Base-by-base conservation (phyloP, 2,329 filamentous ascomycete species). In the Fusarium sp. region DNA sequence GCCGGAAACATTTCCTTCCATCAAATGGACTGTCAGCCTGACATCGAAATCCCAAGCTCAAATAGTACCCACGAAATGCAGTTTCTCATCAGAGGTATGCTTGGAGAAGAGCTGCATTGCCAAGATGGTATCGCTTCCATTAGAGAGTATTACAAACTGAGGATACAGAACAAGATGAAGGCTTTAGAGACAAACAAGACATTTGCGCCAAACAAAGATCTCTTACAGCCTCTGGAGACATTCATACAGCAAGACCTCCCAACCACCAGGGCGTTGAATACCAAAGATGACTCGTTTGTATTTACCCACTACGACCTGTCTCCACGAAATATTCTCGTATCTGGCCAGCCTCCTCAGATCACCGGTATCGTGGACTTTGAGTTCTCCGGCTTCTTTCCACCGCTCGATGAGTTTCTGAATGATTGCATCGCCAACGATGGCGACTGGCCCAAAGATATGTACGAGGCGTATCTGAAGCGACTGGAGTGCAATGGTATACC, bases 331-430 rank as follows among this genome's bases (percentile, higher is more conserved):
- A 32, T 72, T 1, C 63, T 72, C 2, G 10, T 63, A 14, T 60
- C 58, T 5, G 54, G 54, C 10, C n/a, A 60, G 2, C 48, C 57
- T 18, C 50, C 54, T 5, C 32, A 36, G 8, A 63, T 67, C 20
- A 70, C 58, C 1, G 69, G 66, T 0, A 60, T 70, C 12, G 58
- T 70, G 0, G 69, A 72, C 24, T 70, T 70, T 26, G 62, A 72
- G 32, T 70, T 70, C 41, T 41, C 66, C 0, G 66, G 69, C 9
- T 70, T 70, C 39, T 72, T 70, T 22, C 62, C 63, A 3, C 4
- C 38, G 0, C 38, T 58, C 2, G 62, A 60, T 5, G 62, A 72
- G 12, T 67, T 67, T n/a, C 17, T 72, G 2, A 70, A 67, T 13
- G 66, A 70, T 10, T 53, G 35, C 4, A 41, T 67, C 3, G 58